Percentiles rank a stretch among this genome's conserved stretches.
Evolutionary conservation across 2,329 filamentous ascomycete genomes (phyloP).

Genomic region (Colletotrichum liaoningense): DNA sequence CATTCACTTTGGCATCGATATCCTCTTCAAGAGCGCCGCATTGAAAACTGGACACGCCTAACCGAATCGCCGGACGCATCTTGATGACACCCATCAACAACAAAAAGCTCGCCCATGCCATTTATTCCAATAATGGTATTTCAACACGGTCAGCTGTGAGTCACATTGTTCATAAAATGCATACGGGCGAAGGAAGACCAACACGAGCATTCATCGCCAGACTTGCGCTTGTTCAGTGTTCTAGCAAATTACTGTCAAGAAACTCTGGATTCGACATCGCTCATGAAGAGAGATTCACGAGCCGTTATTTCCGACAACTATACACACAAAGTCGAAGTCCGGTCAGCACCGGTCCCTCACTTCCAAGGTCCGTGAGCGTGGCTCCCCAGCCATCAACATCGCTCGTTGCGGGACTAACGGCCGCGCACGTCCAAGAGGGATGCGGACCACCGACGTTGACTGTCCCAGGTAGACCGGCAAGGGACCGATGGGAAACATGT

Average conservation of each 20-base stretch:
- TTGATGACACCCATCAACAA: neutral
- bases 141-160: too few relatives aligned
- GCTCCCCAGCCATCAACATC: conserved; percentile 18
- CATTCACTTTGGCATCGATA: neutral
- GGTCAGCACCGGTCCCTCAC: neutral
- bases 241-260: neutral
- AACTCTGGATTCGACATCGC: neutral
- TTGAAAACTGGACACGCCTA: neutral
- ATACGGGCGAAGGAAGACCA: neutral
- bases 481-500: conserved; percentile 14
- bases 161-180: neutral
- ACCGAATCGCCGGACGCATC: neutral
- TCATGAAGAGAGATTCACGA: neutral
- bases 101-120: neutral
- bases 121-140: neutral
- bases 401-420: neutral
- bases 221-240: neutral
- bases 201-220: neutral
- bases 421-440: conserved; percentile 26
- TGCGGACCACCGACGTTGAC: conserved; percentile 17
- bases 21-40: neutral
- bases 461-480: conserved; percentile 17
- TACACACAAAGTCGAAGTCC: neutral
- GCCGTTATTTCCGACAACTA: neutral
- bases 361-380: conserved; percentile 16